Evolutionary conservation across 2,329 filamentous ascomycete genomes (phyloP).

Genomic region (Aspergillus tubingensis): DNA sequence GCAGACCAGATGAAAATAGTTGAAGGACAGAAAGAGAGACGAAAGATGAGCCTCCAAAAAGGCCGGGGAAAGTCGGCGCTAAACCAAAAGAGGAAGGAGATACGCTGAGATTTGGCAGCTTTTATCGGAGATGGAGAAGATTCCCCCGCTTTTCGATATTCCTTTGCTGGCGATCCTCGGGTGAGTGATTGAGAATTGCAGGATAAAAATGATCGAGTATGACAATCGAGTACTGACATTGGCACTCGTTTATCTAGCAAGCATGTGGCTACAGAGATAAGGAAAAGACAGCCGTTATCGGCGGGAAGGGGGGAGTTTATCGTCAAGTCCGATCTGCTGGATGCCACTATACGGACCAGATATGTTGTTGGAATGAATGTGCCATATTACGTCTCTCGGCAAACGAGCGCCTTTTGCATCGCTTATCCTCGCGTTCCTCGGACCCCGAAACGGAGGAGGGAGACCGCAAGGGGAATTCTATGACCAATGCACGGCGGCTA

Average conservation of each 20-base stretch:
- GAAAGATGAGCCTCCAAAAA: background rate
- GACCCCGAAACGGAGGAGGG: background rate
- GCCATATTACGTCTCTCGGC: no score
- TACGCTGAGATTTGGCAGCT: slow-evolving; percentile 1
- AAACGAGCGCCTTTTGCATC: no score
- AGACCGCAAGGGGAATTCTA: background rate
- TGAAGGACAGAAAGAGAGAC: background rate
- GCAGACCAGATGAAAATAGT: background rate
- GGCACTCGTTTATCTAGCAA: background rate
- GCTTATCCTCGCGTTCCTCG: slow-evolving; percentile 5
- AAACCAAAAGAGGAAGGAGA: slow-evolving; percentile 25
- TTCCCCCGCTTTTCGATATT: background rate
- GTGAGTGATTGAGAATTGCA: background rate
- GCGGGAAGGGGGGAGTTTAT: background rate
- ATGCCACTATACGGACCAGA: no score
- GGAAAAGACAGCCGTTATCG: background rate
- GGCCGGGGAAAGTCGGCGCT: slow-evolving; percentile 7
- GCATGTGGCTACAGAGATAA: background rate
- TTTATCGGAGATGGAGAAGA: no score
- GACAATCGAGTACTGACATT: background rate
- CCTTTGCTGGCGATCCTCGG: background rate
- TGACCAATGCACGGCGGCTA: background rate
- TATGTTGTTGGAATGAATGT: no score
- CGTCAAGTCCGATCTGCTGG: no score
- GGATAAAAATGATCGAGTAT: background rate